Percentiles rank a stretch among this genome's conserved stretches.
Evolutionary conservation across 495 filamentous ascomycete genomes (phyloP).

Genomic region (Lepraria neglecta): DNA sequence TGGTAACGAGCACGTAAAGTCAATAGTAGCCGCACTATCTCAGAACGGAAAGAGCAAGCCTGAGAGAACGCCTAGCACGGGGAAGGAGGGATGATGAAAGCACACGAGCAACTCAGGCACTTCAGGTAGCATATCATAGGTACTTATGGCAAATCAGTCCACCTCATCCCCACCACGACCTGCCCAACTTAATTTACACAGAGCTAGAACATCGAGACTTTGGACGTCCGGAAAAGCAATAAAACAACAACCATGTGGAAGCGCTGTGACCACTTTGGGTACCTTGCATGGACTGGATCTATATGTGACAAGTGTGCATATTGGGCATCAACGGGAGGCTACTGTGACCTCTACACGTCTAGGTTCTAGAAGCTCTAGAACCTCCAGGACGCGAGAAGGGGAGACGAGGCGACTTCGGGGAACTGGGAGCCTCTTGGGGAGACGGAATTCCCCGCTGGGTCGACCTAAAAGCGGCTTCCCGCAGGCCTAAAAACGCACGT

Average conservation of each 20-base stretch:
- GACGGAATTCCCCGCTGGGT: background rate
- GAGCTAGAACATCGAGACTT: too few species aligned
- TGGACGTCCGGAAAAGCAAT: background rate
- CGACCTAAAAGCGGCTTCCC: constrained; percentile 7
- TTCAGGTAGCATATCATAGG: too few species aligned
- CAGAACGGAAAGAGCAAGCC: constrained; percentile 2
- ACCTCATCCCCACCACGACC: too few species aligned
- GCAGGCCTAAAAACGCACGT: background rate
- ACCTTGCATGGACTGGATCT: background rate
- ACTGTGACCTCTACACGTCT: background rate
- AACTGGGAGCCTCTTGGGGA: background rate
- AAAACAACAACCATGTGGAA: background rate
- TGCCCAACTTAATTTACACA: too few species aligned
- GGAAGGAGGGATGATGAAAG: constrained; percentile 27
- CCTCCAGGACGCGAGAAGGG: background rate
- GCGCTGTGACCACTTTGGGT: constrained; percentile 13
- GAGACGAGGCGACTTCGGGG: background rate
- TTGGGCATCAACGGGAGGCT: background rate
- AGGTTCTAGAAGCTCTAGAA: background rate
- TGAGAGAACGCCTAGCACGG: constrained; percentile 11
- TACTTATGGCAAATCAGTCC: too few species aligned
- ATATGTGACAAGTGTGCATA: constrained; percentile 14
- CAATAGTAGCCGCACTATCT: constrained; percentile 10
- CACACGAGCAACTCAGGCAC: background rate
- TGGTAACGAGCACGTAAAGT: constrained; percentile 27